Evolutionary conservation across 169 alveolate genomes (phyloP), one percentile per base, ranked within the genome.

Genomic region (Pseudocohnilembus persalinus): DNA sequence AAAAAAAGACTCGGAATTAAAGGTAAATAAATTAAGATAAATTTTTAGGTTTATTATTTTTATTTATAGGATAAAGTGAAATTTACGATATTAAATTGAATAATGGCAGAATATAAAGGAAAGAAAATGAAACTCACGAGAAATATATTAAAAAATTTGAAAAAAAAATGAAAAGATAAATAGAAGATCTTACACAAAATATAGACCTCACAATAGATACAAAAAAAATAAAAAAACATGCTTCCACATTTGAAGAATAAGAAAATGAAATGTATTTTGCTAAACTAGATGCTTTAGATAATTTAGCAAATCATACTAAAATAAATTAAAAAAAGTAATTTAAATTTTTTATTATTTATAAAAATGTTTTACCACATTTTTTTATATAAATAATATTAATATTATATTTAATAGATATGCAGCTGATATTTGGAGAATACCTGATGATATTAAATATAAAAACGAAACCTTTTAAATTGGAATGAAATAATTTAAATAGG

Each of bases 361-460:
- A n/a, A n/a, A n/a, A n/a, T n/a, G n/a, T n/a, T n/a, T n/a, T n/a
- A n/a, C n/a, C n/a, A n/a, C n/a, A n/a, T n/a, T n/a, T n/a, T n/a
- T n/a, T n/a, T n/a, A n/a, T n/a, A n/a, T n/a, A n/a, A n/a, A n/a
- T n/a, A n/a, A n/a, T n/a, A n/a, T n/a, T n/a, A 49, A 49, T 11
- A 49, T 49, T 49, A 49, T 4, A 4, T 11, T 4, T 20, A 49
- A 49, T 11, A 49, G 80, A 31, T 86, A 73, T 81, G 76, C 90
- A 29, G 87, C 84, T 79, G 84, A 79, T 63, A 79, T 86, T 81
- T 86, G 90, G 90, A 68, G 80, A 63, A 80, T 79, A 63, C 90
- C 90, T 26, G 31, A 79, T 0, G 90, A 86, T 33, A 64, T 86
- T 15, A 32, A 80, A 27, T 86, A 86, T 74, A 86, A 86, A 32